phyloP scores from a whole-genome alignment of 2,329 filamentous ascomycete species.

The Didymella lethalis region DNA sequence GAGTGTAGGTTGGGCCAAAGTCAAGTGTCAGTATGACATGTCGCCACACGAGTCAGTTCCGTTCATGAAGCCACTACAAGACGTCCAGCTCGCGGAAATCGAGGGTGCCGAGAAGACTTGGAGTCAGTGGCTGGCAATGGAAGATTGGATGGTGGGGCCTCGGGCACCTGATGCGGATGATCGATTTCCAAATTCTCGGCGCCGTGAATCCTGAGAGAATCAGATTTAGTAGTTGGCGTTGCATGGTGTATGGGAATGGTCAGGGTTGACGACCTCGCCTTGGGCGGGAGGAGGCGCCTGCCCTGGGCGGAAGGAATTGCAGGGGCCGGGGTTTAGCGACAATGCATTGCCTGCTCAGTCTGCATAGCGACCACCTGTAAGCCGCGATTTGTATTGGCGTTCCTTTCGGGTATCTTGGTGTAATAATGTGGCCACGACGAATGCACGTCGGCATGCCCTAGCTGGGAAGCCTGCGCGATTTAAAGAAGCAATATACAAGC shows the following conservation, averaged over 20 bases:
- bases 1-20: conserved; percentile 85
- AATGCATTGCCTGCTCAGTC: conserved; percentile 14
- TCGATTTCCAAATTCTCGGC: conserved; percentile 31
- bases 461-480: conserved; percentile 8
- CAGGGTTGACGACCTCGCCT: conserved; percentile 14
- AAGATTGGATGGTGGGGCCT: conserved; percentile 97
- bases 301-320: conserved; percentile 16
- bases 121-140: conserved; percentile 96
- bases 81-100: conserved; percentile 80
- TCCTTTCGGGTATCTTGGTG: conserved; percentile 15
- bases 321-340: conserved; percentile 27
- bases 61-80: conserved; percentile 83
- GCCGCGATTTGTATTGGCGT: conserved; percentile 2
- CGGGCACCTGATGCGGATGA: conserved; percentile 65
- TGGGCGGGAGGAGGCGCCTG: conserved; percentile 20
- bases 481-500: conserved; percentile 15
- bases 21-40: conserved; percentile 93
- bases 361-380: conserved; percentile 15
- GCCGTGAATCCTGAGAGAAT: conserved; percentile 31
- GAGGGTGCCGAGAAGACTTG: conserved; percentile 81
- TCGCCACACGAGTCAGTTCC: conserved; percentile 82
- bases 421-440: conserved; percentile 14
- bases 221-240: conserved; percentile 35
- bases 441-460: conserved; percentile 6
- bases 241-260: conserved; percentile 24